Evolutionary conservation across 164 flowering plant genomes (phyloP).

Genomic region (Nelumbo lutea): DNA sequence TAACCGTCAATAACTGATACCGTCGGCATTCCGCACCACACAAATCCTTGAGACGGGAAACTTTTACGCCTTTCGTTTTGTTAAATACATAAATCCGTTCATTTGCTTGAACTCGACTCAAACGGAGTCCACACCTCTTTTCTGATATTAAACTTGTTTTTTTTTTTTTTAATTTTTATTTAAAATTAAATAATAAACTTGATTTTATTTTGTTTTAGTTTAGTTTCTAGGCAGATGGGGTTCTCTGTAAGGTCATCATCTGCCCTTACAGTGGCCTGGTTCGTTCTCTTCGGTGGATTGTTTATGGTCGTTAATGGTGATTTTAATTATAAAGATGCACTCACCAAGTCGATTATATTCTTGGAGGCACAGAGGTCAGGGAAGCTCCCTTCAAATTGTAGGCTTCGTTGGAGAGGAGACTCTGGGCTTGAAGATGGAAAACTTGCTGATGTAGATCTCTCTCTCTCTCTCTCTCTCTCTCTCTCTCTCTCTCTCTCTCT

Average conservation of each 20-base stretch:
- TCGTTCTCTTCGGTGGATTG: conserved; percentile 22
- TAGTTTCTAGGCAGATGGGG: conserved; percentile 14
- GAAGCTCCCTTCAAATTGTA: conserved; percentile 52
- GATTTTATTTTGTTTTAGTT: neutral
- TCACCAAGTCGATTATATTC: conserved; percentile 70
- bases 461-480: conserved; percentile 1
- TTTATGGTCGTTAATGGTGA: conserved; percentile 25
- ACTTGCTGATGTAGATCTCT: conserved; percentile 35
- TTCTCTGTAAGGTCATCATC: conserved; percentile 10
- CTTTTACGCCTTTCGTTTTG: too few relatives aligned
- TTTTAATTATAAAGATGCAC: conserved; percentile 71
- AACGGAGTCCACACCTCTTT: too few relatives aligned
- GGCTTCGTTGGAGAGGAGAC: conserved; percentile 72
- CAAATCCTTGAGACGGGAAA: too few relatives aligned
- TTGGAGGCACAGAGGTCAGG: conserved; percentile 92
- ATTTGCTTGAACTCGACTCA: too few relatives aligned
- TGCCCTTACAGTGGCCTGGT: conserved; percentile 28
- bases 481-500: neutral
- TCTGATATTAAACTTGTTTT: too few relatives aligned
- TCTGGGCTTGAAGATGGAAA: conserved; percentile 81
- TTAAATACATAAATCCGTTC: too few relatives aligned
- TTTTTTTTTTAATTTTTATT: too few relatives aligned
- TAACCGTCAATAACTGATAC: too few relatives aligned
- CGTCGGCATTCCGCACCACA: too few relatives aligned
- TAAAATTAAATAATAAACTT: too few relatives aligned